Base-by-base conservation (phyloP, 352 stramenopile species). In the Pythium rhizo-oryzae region DNA sequence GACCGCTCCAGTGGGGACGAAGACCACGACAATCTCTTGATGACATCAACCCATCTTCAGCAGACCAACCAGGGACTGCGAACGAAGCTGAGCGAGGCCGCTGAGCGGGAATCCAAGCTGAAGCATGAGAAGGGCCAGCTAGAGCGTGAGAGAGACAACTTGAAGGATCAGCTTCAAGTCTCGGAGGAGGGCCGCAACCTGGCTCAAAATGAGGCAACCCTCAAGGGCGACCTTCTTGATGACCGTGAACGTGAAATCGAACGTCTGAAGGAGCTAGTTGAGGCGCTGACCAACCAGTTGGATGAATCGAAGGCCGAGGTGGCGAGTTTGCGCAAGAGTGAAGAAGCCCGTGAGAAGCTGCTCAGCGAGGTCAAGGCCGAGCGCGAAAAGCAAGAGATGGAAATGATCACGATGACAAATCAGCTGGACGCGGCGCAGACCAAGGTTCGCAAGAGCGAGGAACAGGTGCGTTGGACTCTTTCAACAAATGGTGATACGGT, bases 21-120 rank as follows among this genome's bases (percentile, higher is more conserved):
- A 1, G 56, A 39, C 51, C 21, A 41, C 28, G 59, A 69, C 28
- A 30, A 50, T 5, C 23, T 63, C 4, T 25, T 72, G 3, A 30
- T 19, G 9, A 56, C 62, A 18, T 56, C 52, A 12, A 23, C 30
- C 4, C 25, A 63, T 46, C 52, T 75, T 5, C 62, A 64, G 19
- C 46, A 67, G 28, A 60, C 54, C 21, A 75, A 75, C 51, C 9
- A 63, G 19, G 28, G 18, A n/a, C 28, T 75, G 19, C 63, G 69
- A 6, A 2, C 37, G 37, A 62, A 69, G 50, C 33, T 75, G 24
- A 37, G 63, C 7, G 49, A 72, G 19, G 21, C 51, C 3, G n/a
- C 19, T 8, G 53, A 67, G 1, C 33, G 49, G n/a, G 64, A 72
- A 24, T n/a, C 50, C 5, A 37, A 69, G n/a, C 58, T 67, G 18